phyloP scores from a whole-genome alignment of 768 basidiomycete genomes.

The Amanita brunnescens region DNA sequence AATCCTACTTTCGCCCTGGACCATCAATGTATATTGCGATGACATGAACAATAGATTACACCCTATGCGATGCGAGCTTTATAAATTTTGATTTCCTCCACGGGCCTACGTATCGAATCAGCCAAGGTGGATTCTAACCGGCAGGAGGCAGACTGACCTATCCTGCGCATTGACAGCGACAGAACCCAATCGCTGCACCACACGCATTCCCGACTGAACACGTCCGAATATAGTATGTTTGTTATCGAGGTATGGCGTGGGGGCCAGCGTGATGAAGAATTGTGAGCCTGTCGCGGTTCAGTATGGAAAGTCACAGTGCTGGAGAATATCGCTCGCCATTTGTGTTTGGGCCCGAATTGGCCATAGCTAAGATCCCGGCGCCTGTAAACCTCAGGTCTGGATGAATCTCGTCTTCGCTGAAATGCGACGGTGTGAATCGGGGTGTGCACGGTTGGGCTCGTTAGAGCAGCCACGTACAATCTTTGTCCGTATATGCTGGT shows the following conservation, averaged over 20 bases:
- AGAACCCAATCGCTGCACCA: conserved; percentile 84
- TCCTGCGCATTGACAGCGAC: conserved; percentile 88
- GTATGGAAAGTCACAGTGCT: too few species aligned
- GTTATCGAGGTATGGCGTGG: conserved; percentile 77
- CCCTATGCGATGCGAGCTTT: conserved; percentile 44
- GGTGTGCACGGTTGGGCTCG: conserved; percentile 5
- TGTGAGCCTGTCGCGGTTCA: conserved; percentile 92
- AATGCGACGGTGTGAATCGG: background rate
- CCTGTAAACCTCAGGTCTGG: conserved; percentile 91
- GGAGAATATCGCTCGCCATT: too few species aligned
- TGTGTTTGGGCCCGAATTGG: conserved; percentile 93
- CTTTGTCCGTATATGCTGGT: conserved; percentile 85
- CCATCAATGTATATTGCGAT: background rate
- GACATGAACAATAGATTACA: too few species aligned
- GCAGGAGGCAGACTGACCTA: conserved; percentile 37
- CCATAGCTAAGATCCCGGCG: conserved; percentile 94
- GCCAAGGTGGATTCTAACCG: conserved; percentile 1
- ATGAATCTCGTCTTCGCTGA: conserved; percentile 83
- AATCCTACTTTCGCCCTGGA: background rate
- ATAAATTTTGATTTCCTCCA: conserved; percentile 85
- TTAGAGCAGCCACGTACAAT: conserved; percentile 46
- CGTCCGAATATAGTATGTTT: conserved; percentile 91
- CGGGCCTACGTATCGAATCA: conserved; percentile 29
- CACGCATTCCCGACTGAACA: conserved; percentile 84
- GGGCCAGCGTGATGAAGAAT: conserved; percentile 83